Evolutionary conservation across 768 basidiomycete species (phyloP), one percentile per base, ranked within the genome.

Genomic region (Kwoniella shandongensis): DNA sequence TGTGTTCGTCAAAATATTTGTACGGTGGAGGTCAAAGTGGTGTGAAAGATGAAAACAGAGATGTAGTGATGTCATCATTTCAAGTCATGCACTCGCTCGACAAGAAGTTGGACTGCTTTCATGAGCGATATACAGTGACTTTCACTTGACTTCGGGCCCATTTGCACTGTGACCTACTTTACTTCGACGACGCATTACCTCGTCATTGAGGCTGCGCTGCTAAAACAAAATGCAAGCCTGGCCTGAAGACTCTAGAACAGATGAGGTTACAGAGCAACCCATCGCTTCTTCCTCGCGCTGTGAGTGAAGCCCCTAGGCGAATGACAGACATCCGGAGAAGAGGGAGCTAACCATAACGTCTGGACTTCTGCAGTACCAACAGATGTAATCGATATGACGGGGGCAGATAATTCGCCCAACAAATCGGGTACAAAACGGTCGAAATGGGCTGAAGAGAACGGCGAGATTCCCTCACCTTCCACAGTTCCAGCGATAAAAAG

Each of bases 401-500:
- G 8, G 6, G 32, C 13, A 4, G 23, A 25, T 18, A n/a, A 39
- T 11, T 12, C 29, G 20, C 44, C 23, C 13, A 4, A 5, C 15
- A 22, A 18, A 8, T 2, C 4, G 12, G 41, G 47, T 15, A 51
- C 44, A 38, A 57, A 56, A 18, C 42, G 55, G 10, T 61, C 60
- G 11, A 61, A 61, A 35, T 61, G 60, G 60, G 45, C 51, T 25
- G 57, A 54, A 15, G 56, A 53, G 17, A 36, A 8, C 35, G 42
- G 26, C 39, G 29, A 22, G n/a, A 18, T 42, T 20, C 18, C 46
- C 6, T 56, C 49, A 11, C 36, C 53, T n/a, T 36, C 54, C 8
- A 5, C 40, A 20, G 27, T 47, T 15, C 50, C 63, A 23, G 41
- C 59, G 8, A 70, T 67, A 32, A 71, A 66, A 41, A 30, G 55